Evolutionary conservation across 106 monocot species (phyloP), one percentile per base, ranked within the genome.

Genomic region (Acanthochlamys bracteata): DNA sequence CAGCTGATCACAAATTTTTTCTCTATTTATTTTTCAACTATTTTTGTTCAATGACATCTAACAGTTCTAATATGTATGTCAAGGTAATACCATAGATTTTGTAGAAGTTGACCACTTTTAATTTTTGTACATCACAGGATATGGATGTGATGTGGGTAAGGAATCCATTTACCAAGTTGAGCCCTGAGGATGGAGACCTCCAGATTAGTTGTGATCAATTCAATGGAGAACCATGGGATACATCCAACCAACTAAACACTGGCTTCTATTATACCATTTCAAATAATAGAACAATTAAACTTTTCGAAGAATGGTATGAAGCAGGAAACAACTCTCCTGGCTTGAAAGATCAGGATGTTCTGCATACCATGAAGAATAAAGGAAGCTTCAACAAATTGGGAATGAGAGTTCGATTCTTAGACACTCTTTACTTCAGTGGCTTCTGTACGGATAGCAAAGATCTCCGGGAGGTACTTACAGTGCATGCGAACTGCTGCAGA

Each of bases 271-370:
- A 57, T 39, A 80, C 67, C 10, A 17, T 59, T 25, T 78, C 90
- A 23, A 86, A 76, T 65, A 47, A 71, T 65, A 80, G 59, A 43
- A 86, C 90, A 1, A 66, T 68, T 7, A 66, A 69, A 12, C 47
- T 91, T 11, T 86, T 83, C 52, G 75, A 86, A 23, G 57, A 61
- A 26, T 83, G 79, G 86, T 83, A 90, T 27, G 78, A 60, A 12
- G 11, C 72, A 15, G 66, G 83, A 52, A 69, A 73, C 26, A 42
- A 26, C 39, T 81, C 78, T 0, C 11, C 51, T 24, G 75, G 75
- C 49, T 66, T 75, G 74, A 85, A 85, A 55, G 83, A 86, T 40
- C 90, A 90, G 56, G 86, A 90, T 61, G 77, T 90, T 69, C 78
- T 90, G 15, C 4, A 10, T 20, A 4, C 24, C 22, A 75, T 84